phyloP scores from a whole-genome alignment of 2,329 filamentous ascomycete species.

The Thermothelomyces thermophilus region DNA sequence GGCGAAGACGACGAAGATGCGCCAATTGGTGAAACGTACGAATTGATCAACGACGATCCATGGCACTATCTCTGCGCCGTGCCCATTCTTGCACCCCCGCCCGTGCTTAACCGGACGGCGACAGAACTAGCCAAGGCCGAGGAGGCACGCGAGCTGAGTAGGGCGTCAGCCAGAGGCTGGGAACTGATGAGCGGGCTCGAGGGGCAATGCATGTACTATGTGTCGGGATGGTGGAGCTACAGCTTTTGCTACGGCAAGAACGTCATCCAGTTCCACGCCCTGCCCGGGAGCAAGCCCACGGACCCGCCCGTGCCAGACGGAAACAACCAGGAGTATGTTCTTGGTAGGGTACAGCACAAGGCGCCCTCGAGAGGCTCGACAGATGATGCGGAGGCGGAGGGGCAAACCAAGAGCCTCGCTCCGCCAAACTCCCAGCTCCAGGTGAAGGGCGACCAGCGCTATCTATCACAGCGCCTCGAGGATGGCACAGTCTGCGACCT shows the following conservation, averaged over 20 bases:
- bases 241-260: conserved; percentile 86
- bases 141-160: conserved; percentile 70
- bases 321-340: conserved; percentile 65
- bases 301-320: conserved; percentile 73
- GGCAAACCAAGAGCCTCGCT: conserved; percentile 17
- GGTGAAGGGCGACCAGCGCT: conserved; percentile 75
- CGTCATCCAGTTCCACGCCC: conserved; percentile 84
- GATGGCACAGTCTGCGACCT: conserved; percentile 81
- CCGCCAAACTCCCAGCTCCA: conserved; percentile 60
- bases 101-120: conserved; percentile 57
- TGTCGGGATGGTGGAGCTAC: conserved; percentile 94
- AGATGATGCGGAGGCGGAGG: conserved; percentile 19
- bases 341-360: conserved; percentile 54
- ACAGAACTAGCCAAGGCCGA: conserved; percentile 63
- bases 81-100: conserved; percentile 57
- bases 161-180: conserved; percentile 71
- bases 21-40: conserved; percentile 49
- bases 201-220: conserved; percentile 70
- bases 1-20: conserved; percentile 31
- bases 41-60: conserved; percentile 65
- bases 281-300: conserved; percentile 58
- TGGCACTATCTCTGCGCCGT: conserved; percentile 79
- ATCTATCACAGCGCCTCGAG: conserved; percentile 74
- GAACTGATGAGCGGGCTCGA: conserved; percentile 73
- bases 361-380: conserved; percentile 19